These are phyloP conservation scores for Soucietia sequanensis DNA, from an alignment of 805 yeast genomes.

Conservation along the genomic window DNA sequence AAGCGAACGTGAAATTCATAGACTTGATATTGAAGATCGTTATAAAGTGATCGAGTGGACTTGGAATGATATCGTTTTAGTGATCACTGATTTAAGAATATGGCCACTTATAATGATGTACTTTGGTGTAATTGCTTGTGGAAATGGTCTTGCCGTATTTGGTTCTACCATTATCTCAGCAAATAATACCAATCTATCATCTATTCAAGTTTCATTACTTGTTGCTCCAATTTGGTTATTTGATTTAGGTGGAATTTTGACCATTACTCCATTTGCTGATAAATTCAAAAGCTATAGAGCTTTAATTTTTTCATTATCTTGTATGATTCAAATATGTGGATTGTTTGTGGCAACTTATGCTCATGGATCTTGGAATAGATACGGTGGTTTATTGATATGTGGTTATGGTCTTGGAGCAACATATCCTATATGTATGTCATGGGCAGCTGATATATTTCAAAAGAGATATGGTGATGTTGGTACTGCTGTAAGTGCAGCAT, in stretches of 20 bases:
- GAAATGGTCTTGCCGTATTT: slow-evolving; percentile 80
- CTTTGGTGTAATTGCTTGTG: slow-evolving; percentile 92
- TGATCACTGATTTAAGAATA: slow-evolving; percentile 61
- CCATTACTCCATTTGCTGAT: slow-evolving; percentile 81
- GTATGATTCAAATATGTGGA: slow-evolving; percentile 70
- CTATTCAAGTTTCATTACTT: slow-evolving; percentile 69
- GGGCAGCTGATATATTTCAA: slow-evolving; percentile 74
- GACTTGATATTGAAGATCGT: slow-evolving; percentile 55
- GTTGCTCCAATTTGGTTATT: slow-evolving; percentile 92
- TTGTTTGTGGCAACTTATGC: slow-evolving; percentile 77
- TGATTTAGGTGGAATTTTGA: slow-evolving; percentile 71
- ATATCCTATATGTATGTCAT: slow-evolving; percentile 83
- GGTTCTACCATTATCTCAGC: slow-evolving; percentile 74
- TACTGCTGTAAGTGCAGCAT: slow-evolving; percentile 76
- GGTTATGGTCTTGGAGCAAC: slow-evolving; percentile 92
- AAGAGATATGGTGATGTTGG: slow-evolving; percentile 80
- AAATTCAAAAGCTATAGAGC: slow-evolving; percentile 58
- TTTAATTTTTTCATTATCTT: slow-evolving; percentile 58
- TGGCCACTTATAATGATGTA: slow-evolving; percentile 88
- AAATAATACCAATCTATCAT: slow-evolving; percentile 59
- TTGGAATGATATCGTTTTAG: slow-evolving; percentile 51
- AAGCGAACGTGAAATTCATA: slow-evolving; percentile 56
- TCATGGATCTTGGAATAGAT: slow-evolving; percentile 67
- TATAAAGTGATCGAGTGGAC: slow-evolving; percentile 54
- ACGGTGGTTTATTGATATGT: slow-evolving; percentile 76